Conservation (phyloP, 2,329 filamentous ascomycete genomes). For the Penicillium sp. region DNA sequence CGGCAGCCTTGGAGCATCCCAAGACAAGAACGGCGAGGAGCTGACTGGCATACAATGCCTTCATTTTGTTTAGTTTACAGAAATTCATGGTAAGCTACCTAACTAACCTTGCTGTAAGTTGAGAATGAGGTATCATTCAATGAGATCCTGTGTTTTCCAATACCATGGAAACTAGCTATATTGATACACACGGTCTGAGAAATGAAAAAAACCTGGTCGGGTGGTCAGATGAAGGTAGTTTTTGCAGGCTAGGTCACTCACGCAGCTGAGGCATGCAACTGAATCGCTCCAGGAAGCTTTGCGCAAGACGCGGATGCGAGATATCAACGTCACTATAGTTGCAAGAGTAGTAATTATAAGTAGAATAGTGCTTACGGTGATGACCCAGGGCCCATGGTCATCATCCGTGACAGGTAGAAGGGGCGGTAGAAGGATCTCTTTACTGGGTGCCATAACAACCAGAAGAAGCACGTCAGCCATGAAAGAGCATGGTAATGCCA, state of each 20-base stretch:
- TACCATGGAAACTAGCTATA: slow-evolving; percentile 8
- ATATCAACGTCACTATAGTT: slow-evolving; percentile 10
- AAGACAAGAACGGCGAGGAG: slow-evolving; percentile 10
- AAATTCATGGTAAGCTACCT: fast-evolving
- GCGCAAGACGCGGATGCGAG: slow-evolving; percentile 6
- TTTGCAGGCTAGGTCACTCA: not conserved
- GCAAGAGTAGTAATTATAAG: slow-evolving; percentile 9
- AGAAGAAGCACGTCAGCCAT: not conserved
- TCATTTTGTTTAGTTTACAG: not conserved
- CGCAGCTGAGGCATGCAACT: slow-evolving; percentile 2
- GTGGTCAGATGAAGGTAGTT: not conserved
- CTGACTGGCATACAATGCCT: slow-evolving; percentile 9
- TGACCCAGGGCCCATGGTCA: slow-evolving; percentile 14
- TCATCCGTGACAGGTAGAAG: slow-evolving; percentile 9
- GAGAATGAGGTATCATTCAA: slow-evolving; percentile 3
- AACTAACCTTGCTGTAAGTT: slow-evolving; percentile 8
- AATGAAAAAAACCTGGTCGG: not conserved
- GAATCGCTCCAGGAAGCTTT: slow-evolving; percentile 9
- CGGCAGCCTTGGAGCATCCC: slow-evolving; percentile 10
- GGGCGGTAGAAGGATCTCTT: not conserved
- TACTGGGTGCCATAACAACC: not conserved
- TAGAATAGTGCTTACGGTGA: slow-evolving; percentile 12
- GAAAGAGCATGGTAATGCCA: not conserved
- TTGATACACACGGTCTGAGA: slow-evolving; percentile 10
- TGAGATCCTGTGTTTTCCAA: slow-evolving; percentile 7